Conservation (phyloP, 1,284 basidiomycete genomes). For the Naganishia albida region DNA sequence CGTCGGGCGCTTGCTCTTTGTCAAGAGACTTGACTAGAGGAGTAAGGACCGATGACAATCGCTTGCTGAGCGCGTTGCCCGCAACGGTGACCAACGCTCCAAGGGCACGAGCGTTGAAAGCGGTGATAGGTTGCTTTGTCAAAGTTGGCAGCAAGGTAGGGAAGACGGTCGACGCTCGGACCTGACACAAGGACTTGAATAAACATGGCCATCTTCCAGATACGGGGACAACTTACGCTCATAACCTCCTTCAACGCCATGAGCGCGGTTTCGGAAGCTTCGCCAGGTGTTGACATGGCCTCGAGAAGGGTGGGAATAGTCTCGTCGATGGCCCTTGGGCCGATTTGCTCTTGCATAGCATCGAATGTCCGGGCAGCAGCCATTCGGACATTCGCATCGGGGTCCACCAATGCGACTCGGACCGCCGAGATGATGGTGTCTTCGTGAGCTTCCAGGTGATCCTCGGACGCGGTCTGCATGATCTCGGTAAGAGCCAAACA, state of each 20-base stretch:
- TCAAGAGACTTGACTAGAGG: slow-evolving; percentile 71
- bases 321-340: slow-evolving; percentile 89
- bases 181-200: slow-evolving; percentile 55
- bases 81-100: slow-evolving; percentile 90
- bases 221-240: slow-evolving; percentile 63
- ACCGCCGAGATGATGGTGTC: slow-evolving; percentile 85
- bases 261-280: slow-evolving; percentile 90
- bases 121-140: slow-evolving; percentile 83
- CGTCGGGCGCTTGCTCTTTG: slow-evolving; percentile 66
- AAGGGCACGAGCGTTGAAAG: slow-evolving; percentile 93
- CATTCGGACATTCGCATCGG: slow-evolving; percentile 79
- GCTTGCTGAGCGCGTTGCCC: slow-evolving; percentile 80
- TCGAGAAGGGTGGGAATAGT: slow-evolving; percentile 94
- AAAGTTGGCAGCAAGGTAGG: slow-evolving; percentile 95
- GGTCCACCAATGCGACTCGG: slow-evolving; percentile 82
- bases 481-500: slow-evolving; percentile 86
- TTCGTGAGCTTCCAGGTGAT: slow-evolving; percentile 86
- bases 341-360: slow-evolving; percentile 79
- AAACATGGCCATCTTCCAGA: neutral
- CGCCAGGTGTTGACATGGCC: slow-evolving; percentile 86
- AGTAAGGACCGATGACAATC: slow-evolving; percentile 72
- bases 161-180: slow-evolving; percentile 91
- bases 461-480: slow-evolving; percentile 82
- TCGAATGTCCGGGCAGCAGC: slow-evolving; percentile 96
- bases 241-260: slow-evolving; percentile 89